Evolutionary conservation across 768 basidiomycete genomes (phyloP).

Genomic region (Boletus coccyginus): DNA sequence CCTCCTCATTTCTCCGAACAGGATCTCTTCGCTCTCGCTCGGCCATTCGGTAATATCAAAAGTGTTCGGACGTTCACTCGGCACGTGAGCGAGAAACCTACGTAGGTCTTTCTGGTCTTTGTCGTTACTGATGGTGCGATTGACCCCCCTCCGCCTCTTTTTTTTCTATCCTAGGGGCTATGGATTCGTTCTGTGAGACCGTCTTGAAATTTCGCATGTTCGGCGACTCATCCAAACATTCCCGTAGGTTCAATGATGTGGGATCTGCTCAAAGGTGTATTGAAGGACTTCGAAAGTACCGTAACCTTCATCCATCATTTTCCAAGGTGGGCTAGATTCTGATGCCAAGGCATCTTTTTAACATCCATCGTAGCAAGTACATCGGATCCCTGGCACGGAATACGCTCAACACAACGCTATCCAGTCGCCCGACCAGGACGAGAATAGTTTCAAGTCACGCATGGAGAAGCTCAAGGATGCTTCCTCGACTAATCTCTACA

Average conservation of each 20-base stretch:
- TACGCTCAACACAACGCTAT: conserved; percentile 43
- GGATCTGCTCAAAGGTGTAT: conserved; percentile 77
- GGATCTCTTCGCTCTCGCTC: conserved; percentile 66
- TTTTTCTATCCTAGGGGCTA: conserved; percentile 53
- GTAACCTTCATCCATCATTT: conserved; percentile 83
- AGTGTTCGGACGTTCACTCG: conserved; percentile 85
- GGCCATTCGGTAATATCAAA: conserved; percentile 68
- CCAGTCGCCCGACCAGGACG: conserved; percentile 30
- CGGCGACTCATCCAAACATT: not conserved
- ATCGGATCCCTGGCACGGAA: conserved; percentile 77
- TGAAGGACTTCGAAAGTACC: conserved; percentile 60
- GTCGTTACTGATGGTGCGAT: not conserved
- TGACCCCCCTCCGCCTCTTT: not conserved
- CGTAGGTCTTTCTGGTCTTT: conserved; percentile 33
- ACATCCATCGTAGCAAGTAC: conserved; percentile 47
- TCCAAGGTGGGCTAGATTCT: conserved; percentile 57
- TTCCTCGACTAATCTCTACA: conserved; percentile 73
- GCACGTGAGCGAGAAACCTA: conserved; percentile 70
- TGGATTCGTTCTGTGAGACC: conserved; percentile 73
- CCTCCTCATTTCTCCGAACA: conserved; percentile 83
- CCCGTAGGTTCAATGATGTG: conserved; percentile 59
- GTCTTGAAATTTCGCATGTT: not conserved
- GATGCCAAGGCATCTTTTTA: not conserved
- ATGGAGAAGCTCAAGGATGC: conserved; percentile 74
- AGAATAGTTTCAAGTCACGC: conserved; percentile 63